These are phyloP conservation scores for Sclerotiophoma versabilis DNA, from an alignment of 2,329 filamentous ascomycete genomes.

Conservation along the genomic window DNA sequence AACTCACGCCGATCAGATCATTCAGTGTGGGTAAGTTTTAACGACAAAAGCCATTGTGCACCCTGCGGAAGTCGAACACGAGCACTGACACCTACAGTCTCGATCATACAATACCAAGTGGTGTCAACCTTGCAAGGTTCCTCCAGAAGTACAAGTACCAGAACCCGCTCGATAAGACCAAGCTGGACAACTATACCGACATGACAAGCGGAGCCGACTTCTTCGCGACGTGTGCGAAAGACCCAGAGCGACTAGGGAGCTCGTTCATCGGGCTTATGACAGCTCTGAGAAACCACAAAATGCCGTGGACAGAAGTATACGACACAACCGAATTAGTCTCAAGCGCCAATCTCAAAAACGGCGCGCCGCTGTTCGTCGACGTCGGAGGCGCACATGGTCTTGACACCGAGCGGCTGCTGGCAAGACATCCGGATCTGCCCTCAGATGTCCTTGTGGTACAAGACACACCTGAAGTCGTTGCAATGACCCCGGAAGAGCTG, in stretches of 20 bases:
- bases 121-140: conserved; percentile 11
- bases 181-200: conserved; percentile 17
- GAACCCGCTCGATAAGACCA: conserved; percentile 13
- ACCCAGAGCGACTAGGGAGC: conserved; percentile 9
- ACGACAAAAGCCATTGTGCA: background rate
- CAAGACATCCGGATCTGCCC: conserved; percentile 7
- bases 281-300: conserved; percentile 12
- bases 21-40: conserved; percentile 7
- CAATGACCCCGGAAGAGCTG: conserved; percentile 5
- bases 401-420: conserved; percentile 3
- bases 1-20: conserved; percentile 8
- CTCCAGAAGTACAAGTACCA: conserved; percentile 8
- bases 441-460: conserved; percentile 9
- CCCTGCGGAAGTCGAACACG: background rate
- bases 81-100: background rate
- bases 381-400: conserved; percentile 18
- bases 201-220: conserved; percentile 11
- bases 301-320: conserved; percentile 19
- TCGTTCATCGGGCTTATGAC: conserved; percentile 15
- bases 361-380: conserved; percentile 12
- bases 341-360: background rate
- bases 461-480: conserved; percentile 12
- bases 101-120: conserved; percentile 15
- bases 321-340: conserved; percentile 9
- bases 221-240: conserved; percentile 14